Evolutionary conservation across 78 protist species (phyloP).

Genomic region (Acrasis kona): DNA sequence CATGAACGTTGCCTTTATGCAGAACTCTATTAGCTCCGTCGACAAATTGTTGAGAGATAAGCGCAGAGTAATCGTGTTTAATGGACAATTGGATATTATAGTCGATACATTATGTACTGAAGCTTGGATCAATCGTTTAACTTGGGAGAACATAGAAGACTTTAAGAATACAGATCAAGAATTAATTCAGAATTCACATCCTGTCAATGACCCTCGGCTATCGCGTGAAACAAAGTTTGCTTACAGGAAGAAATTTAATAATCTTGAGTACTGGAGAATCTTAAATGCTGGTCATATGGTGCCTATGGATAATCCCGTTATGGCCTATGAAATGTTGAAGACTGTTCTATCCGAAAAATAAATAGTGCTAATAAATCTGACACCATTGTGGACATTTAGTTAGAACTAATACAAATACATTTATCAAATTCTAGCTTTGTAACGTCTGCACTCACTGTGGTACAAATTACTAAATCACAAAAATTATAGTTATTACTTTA

Average conservation of each 20-base stretch:
- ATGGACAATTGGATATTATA: conserved; percentile 56
- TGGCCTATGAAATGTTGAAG: background rate
- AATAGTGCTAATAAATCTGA: too few relatives aligned
- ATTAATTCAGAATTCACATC: background rate
- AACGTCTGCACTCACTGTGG: too few relatives aligned
- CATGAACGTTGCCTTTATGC: background rate
- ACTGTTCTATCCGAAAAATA: too few relatives aligned
- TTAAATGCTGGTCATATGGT: conserved; percentile 27
- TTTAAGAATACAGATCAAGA: background rate
- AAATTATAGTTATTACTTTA: too few relatives aligned
- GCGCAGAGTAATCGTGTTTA: conserved; percentile 36
- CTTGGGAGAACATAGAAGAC: conserved; percentile 21
- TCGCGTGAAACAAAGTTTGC: conserved; percentile 22
- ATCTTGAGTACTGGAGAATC: background rate
- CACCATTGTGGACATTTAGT: too few relatives aligned
- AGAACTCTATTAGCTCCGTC: background rate
- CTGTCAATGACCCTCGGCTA: background rate
- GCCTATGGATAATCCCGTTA: conserved; percentile 39
- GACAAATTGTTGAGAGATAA: background rate
- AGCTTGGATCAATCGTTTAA: conserved; percentile 18
- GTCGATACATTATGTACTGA: conserved; percentile 36
- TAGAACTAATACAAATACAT: too few relatives aligned
- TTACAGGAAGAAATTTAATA: conserved; percentile 15
- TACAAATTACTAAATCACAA: too few relatives aligned
- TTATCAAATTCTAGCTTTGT: too few relatives aligned